Conservation (phyloP, 208 protist species). For the Kentomonas sorsogonicus region DNA sequence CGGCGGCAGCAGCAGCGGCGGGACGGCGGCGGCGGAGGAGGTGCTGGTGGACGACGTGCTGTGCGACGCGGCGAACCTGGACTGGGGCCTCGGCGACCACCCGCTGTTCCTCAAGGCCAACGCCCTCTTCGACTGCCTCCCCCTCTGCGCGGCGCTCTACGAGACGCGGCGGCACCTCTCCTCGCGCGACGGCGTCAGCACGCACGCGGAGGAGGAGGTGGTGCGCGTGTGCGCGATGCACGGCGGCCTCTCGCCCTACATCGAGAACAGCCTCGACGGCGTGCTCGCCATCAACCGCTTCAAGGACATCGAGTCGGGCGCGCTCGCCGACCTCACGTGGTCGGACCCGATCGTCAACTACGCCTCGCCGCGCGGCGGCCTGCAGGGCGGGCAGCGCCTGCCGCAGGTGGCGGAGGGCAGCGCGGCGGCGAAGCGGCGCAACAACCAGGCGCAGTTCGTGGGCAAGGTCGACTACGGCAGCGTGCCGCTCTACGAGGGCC, state of each 20-base stretch:
- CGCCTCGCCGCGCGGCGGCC: background rate
- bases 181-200: background rate
- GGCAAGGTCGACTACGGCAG: slow-evolving; percentile 22
- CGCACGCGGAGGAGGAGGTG: background rate
- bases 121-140: slow-evolving; percentile 62
- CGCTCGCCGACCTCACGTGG: slow-evolving; percentile 99
- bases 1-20: slow-evolving; percentile 35
- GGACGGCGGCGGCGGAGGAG: slow-evolving; percentile 2
- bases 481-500: slow-evolving; percentile 21
- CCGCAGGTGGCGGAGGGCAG: slow-evolving; percentile 3
- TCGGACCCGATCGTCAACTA: slow-evolving; percentile 90
- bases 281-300: slow-evolving; percentile 94
- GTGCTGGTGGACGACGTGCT: slow-evolving; percentile 6
- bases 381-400: background rate
- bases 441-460: slow-evolving; percentile 17
- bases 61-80: background rate
- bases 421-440: background rate
- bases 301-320: slow-evolving; percentile 89
- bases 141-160: slow-evolving; percentile 95
- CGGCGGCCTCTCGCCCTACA: slow-evolving; percentile 95
- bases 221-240: slow-evolving; percentile 96
- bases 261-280: slow-evolving; percentile 94
- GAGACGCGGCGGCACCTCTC: slow-evolving; percentile 20
- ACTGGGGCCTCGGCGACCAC: slow-evolving; percentile 66
- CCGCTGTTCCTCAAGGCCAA: slow-evolving; percentile 76